Evolutionary conservation across 23 red algal species (phyloP).

Genomic region (Agarophyton chilense): DNA sequence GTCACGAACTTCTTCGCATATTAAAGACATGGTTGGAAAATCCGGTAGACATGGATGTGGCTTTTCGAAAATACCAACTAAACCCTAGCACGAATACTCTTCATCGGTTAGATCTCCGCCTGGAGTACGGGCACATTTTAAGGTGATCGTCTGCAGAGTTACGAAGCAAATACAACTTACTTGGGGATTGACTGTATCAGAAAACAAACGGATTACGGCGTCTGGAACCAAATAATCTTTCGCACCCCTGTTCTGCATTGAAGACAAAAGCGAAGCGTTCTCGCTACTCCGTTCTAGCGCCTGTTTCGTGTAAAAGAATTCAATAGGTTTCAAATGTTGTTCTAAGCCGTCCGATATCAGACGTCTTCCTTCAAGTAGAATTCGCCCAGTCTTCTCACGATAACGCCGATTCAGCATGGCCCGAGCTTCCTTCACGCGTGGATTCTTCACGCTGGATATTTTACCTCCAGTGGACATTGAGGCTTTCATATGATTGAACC

Average conservation of each 20-base stretch:
- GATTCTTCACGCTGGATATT: conserved; percentile 53
- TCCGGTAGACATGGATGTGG: conserved; percentile 27
- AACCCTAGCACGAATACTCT: conserved; percentile 29
- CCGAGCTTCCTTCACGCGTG: conserved; percentile 63
- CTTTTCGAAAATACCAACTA: conserved; percentile 74
- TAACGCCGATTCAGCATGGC: conserved; percentile 58
- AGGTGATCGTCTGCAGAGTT: neutral
- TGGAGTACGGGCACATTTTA: neutral
- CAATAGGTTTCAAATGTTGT: conserved; percentile 6
- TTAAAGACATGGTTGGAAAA: conserved; percentile 40
- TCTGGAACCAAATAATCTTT: conserved; percentile 39
- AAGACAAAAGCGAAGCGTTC: neutral
- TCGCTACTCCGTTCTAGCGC: conserved; percentile 27
- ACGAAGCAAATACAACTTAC: conserved; percentile 35
- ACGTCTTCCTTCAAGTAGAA: conserved; percentile 73
- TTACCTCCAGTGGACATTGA: neutral
- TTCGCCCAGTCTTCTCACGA: conserved; percentile 30
- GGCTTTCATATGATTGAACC: neutral
- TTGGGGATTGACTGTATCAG: conserved; percentile 64
- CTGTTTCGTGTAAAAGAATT: conserved; percentile 22
- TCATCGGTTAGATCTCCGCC: neutral
- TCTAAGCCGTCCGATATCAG: conserved; percentile 61
- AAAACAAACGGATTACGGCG: conserved; percentile 62
- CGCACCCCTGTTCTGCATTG: conserved; percentile 1
- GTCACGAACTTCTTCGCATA: conserved; percentile 84